phyloP scores from a whole-genome alignment of 768 basidiomycete species.

The Calocybe gangraenosa region DNA sequence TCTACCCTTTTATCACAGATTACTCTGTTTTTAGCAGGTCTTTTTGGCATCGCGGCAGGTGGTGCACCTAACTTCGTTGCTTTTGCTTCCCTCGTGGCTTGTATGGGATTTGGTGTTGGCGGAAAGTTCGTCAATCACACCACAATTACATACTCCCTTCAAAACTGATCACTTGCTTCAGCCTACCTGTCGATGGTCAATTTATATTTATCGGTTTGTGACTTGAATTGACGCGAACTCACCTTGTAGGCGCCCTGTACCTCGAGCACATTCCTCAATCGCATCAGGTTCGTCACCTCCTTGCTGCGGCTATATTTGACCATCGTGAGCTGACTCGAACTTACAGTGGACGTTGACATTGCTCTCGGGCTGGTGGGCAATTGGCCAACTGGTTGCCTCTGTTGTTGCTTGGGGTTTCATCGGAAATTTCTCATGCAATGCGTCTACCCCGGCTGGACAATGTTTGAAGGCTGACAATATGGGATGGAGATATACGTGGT shows the following conservation, averaged over 20 bases:
- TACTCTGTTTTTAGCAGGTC: conserved; percentile 31
- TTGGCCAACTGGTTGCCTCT: conserved; percentile 47
- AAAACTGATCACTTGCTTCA: conserved; percentile 20
- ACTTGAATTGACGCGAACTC: not conserved
- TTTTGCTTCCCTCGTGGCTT: conserved; percentile 42
- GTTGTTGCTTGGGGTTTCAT: conserved; percentile 55
- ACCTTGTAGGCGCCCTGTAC: conserved; percentile 33
- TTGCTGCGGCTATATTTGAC: not conserved
- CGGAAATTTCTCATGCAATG: conserved; percentile 47
- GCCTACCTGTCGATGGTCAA: conserved; percentile 43
- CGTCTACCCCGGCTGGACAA: conserved; percentile 26
- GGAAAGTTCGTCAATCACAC: conserved; percentile 39
- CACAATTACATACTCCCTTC: conserved; percentile 14
- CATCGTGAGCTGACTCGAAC: not conserved
- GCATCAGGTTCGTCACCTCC: conserved; percentile 26
- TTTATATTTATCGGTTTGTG: conserved; percentile 9
- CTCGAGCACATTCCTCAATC: conserved; percentile 40
- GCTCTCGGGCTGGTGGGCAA: conserved; percentile 51
- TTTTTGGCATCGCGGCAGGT: conserved; percentile 50
- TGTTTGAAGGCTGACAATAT: conserved; percentile 48
- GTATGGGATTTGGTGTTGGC: conserved; percentile 46
- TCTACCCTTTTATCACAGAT: conserved; percentile 17
- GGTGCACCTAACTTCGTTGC: conserved; percentile 41
- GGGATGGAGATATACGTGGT: conserved; percentile 60
- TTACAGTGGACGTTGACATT: conserved; percentile 49